Conservation (phyloP, 768 basidiomycete species). For the Psilocybe cyanescens region DNA sequence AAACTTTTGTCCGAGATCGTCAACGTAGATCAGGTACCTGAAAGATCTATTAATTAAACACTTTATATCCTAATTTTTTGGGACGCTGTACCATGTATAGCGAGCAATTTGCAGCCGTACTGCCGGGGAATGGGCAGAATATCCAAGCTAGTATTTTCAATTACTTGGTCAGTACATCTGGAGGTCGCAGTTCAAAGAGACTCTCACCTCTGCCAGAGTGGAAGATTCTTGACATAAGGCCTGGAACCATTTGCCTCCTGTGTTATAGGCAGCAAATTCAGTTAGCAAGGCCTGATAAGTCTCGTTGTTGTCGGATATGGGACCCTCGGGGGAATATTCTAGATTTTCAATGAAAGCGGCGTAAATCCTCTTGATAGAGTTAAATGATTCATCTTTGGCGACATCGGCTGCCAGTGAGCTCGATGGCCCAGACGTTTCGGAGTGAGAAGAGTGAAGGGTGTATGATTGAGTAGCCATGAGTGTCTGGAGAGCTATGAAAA, state of each 20-base stretch:
- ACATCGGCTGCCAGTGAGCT: too few relatives aligned
- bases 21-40: conserved; percentile 5
- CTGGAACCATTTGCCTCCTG: not conserved
- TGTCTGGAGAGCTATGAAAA: too few relatives aligned
- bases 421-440: too few relatives aligned
- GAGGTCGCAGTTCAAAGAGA: too few relatives aligned
- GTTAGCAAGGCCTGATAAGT: not conserved
- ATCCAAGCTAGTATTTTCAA: not conserved
- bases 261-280: conserved; percentile 1
- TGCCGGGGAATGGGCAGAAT: not conserved
- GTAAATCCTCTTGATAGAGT: not conserved
- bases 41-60: not conserved
- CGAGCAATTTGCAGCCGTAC: conserved; percentile 2
- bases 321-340: not conserved
- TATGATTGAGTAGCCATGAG: too few relatives aligned
- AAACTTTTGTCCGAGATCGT: conserved; percentile 5
- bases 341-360: not conserved
- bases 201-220: not conserved
- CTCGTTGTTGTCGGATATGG: not conserved
- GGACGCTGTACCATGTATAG: conserved; percentile 3
- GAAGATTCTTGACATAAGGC: not conserved
- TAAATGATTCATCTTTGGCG: too few relatives aligned
- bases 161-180: not conserved
- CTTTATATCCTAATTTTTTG: too few relatives aligned
- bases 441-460: too few relatives aligned